Percentiles rank a stretch among this genome's conserved stretches.
phyloP scores from a whole-genome alignment of 2,329 filamentous ascomycete species.

The Graphilbum ipis-grandicollis region DNA sequence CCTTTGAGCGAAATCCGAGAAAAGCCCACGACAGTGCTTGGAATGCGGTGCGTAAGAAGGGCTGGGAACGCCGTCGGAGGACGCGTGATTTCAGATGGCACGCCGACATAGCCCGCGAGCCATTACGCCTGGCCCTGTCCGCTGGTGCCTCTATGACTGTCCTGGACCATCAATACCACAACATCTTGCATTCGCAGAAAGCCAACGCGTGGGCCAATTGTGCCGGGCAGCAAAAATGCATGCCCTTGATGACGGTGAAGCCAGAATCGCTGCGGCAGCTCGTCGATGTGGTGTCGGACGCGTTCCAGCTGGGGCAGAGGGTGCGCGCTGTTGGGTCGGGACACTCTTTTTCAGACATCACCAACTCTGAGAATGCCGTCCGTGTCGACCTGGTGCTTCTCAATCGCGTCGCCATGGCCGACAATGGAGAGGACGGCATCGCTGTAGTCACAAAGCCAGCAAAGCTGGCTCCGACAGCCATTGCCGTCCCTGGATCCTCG shows the following conservation, averaged over 20 bases:
- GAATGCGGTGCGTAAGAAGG: conserved; percentile 6
- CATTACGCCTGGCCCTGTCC: conserved; percentile 4
- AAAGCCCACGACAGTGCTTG: conserved; percentile 5
- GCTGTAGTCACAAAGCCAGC: conserved; percentile 1
- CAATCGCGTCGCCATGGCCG: conserved; percentile 8
- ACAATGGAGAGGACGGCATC: conserved; percentile 8
- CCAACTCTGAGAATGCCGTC: conserved; percentile 8
- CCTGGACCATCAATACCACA: background rate
- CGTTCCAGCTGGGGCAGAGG: conserved; percentile 6
- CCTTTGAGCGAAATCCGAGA: conserved; percentile 6
- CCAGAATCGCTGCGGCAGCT: conserved; percentile 11
- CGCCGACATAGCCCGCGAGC: conserved; percentile 4
- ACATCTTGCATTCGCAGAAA: background rate
- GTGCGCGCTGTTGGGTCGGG: conserved; percentile 13
- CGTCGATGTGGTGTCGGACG: conserved; percentile 10
- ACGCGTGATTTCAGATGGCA: conserved; percentile 6
- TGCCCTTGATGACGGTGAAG: conserved; percentile 7
- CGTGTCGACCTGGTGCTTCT: conserved; percentile 9
- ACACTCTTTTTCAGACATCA: conserved; percentile 13
- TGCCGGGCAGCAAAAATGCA: conserved; percentile 10
- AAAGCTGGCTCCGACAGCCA: background rate
- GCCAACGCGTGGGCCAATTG: conserved; percentile 9
- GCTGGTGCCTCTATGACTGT: background rate
- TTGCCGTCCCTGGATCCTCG: no score
- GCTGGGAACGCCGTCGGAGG: conserved; percentile 2